phyloP scores from a whole-genome alignment of 805 yeast genomes.

The Pichia thaimueangensis region DNA sequence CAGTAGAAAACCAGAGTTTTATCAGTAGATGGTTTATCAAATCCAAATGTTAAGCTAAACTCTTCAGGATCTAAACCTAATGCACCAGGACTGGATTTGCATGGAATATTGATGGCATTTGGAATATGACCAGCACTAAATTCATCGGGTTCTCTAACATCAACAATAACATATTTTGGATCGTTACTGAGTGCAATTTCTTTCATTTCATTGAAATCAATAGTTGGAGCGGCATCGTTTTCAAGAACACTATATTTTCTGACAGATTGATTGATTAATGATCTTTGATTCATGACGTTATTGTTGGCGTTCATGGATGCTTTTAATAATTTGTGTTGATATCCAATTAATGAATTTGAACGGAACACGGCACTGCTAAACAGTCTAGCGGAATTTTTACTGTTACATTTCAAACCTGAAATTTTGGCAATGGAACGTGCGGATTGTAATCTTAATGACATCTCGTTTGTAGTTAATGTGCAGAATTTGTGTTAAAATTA shows the following conservation, averaged over 20 bases:
- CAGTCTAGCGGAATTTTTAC: neutral
- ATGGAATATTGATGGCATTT: slow-evolving; percentile 79
- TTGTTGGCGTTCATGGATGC: neutral
- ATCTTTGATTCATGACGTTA: no score
- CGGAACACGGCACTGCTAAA: neutral
- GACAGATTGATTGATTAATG: neutral
- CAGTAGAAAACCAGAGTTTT: slow-evolving; percentile 85
- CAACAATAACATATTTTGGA: slow-evolving; percentile 57
- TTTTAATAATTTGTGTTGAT: neutral
- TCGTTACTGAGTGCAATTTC: slow-evolving; percentile 38
- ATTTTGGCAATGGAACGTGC: neutral
- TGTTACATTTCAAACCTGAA: no score
- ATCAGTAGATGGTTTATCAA: slow-evolving; percentile 65
- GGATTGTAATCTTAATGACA: neutral
- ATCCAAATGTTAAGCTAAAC: slow-evolving; percentile 74
- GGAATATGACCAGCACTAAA: slow-evolving; percentile 69
- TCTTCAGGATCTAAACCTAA: slow-evolving; percentile 72
- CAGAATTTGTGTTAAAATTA: no score
- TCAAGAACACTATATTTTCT: slow-evolving; percentile 25
- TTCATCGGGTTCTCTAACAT: slow-evolving; percentile 91
- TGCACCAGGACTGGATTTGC: slow-evolving; percentile 89
- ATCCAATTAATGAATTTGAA: neutral
- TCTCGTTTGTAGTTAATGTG: no score
- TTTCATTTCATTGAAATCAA: slow-evolving; percentile 30
- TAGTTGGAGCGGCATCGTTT: slow-evolving; percentile 28